A percentile compares a stretch with the other conserved stretches of the same genome.
Conservation (phyloP, 768 basidiomycete genomes). For the Candolleomyces aberdarensis region DNA sequence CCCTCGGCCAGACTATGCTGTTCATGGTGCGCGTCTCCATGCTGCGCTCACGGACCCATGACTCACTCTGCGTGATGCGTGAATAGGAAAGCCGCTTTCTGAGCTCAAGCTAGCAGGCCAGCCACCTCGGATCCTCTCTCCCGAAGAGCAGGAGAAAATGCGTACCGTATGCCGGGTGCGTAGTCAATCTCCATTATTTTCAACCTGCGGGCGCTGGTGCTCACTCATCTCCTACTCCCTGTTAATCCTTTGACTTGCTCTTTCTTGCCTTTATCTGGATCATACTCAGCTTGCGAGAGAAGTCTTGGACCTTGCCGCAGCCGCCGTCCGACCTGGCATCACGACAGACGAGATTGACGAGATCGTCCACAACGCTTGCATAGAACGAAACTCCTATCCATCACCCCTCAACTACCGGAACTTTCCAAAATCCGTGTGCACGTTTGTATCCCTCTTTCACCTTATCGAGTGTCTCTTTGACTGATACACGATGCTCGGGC, state of each 20-base stretch:
- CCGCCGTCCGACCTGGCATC: conserved; percentile 83
- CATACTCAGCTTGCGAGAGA: conserved; percentile 66
- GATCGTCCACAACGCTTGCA: conserved; percentile 87
- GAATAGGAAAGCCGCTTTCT: conserved; percentile 53
- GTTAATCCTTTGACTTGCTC: neutral
- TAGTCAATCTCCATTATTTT: conserved; percentile 9
- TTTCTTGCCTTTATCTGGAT: conserved; percentile 24
- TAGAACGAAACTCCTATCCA: conserved; percentile 91
- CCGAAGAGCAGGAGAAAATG: conserved; percentile 88
- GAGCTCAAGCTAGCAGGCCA: conserved; percentile 59
- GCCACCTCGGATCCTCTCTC: conserved; percentile 60
- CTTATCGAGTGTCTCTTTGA: neutral
- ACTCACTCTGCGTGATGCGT: conserved; percentile 2
- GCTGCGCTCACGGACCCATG: conserved; percentile 2
- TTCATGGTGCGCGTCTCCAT: conserved; percentile 32
- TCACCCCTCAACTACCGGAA: conserved; percentile 88
- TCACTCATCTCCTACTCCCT: neutral
- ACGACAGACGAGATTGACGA: conserved; percentile 95
- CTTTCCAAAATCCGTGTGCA: conserved; percentile 97
- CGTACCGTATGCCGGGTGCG: conserved; percentile 79
- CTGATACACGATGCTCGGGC: neutral
- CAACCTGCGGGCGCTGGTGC: neutral
- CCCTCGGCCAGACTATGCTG: conserved; percentile 83
- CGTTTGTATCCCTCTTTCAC: conserved; percentile 48
- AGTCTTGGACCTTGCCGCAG: conserved; percentile 89